Evolutionary conservation across 257 asterid genomes (phyloP), one percentile per base, ranked within the genome.

Genomic region (Jacaranda mimosifolia): DNA sequence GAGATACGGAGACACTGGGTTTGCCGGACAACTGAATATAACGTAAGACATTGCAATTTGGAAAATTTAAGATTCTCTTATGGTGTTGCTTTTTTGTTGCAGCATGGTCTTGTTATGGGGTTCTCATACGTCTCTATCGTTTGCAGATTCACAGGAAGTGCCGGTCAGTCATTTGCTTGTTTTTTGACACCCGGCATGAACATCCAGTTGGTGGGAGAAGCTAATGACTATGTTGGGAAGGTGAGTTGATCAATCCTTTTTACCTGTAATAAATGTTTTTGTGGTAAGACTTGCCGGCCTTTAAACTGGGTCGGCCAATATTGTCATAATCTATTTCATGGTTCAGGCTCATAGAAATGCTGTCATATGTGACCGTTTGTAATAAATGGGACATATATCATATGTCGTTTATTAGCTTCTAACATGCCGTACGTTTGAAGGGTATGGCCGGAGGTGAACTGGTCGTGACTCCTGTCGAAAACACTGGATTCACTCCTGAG

Each of bases 371-470:
- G 32, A 26, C 32, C 32, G 1, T 26, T 26, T 26, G 14, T 53
- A 53, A 7, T 18, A 18, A 18, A 14, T 56, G 5, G 63, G 35
- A 69, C 48, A 48, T 51, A 5, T n/a, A 15, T 69, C 67, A 38
- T 46, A 38, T 60, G 57, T 14, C 67, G n/a, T 10, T 35, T 49
- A 53, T 48, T 63, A 64, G 77, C 68, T 53, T 75, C 76, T 82
- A 63, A 83, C 57, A 40, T 63, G 68, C 70, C 6, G 1, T 74
- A 55, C 32, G n/a, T 70, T 77, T 72, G 15, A 81, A 95, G 99
- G 99, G 99, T 85, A 93, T 96, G 97, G 98, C 99, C 11, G 99
- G 99, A 74, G 99, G 99, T 52, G 98, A 93, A 79, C 72, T 96
- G 78, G 94, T 90, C 38, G 96, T 93, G 53, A 89, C 91, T 72